Conservation (phyloP, 352 stramenopile species). For the Globisporangium spiculum region DNA sequence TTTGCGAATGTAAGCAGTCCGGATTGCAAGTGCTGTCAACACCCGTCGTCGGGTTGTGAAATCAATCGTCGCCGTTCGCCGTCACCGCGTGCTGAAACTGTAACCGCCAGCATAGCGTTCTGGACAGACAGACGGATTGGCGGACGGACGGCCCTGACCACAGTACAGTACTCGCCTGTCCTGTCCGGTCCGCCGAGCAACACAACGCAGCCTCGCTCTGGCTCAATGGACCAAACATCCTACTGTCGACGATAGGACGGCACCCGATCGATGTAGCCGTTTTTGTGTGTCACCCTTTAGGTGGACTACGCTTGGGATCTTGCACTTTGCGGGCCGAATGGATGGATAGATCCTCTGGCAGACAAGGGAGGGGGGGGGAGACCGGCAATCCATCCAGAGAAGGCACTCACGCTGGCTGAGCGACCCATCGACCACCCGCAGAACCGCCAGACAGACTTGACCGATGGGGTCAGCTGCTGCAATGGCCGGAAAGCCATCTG, state of each 20-base stretch:
- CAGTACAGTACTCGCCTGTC: not conserved
- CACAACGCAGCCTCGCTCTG: not conserved
- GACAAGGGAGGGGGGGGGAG: not conserved
- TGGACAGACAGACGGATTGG: not conserved
- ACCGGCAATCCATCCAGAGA: conserved; percentile 9
- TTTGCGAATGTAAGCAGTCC: not conserved
- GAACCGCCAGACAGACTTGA: not conserved
- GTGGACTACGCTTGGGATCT: conserved; percentile 13
- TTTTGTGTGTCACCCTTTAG: conserved; percentile 13
- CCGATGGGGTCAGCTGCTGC: not conserved
- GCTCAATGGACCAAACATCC: conserved; percentile 6
- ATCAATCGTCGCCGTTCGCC: not conserved
- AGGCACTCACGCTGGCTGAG: conserved; percentile 4
- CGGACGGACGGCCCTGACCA: not conserved
- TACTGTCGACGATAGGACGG: conserved; percentile 7
- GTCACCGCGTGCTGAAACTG: not conserved
- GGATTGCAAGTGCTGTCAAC: conserved; percentile 7
- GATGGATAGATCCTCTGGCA: not conserved
- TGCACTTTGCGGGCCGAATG: conserved; percentile 5
- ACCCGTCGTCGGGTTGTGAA: not conserved
- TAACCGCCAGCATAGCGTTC: conserved; percentile 9
- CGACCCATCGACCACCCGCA: not conserved
- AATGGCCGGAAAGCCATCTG: not conserved
- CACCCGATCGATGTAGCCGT: conserved; percentile 9
- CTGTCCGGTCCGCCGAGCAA: conserved; percentile 4